Conservation (phyloP, 2,329 filamentous ascomycete species). For the Aspergillus sp. region DNA sequence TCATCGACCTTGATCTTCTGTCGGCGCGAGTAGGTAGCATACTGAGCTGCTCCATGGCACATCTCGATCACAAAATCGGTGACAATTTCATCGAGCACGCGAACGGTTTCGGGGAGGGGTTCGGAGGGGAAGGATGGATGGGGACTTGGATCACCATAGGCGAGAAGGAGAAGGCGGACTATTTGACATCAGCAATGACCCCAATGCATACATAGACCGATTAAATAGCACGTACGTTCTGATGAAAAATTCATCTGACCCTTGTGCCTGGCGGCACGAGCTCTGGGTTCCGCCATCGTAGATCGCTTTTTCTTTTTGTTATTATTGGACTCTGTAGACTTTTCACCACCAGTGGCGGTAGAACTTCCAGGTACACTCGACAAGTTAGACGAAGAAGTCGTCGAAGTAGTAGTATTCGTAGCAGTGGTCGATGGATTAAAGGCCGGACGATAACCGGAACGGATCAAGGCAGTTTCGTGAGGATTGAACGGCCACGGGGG, state of each 20-base stretch:
- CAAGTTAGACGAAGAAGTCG: no score
- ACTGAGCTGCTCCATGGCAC: conserved; percentile 81
- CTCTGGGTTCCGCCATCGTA: conserved; percentile 66
- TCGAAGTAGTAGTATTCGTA: no score
- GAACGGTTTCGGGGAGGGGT: conserved; percentile 77
- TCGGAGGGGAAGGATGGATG: conserved; percentile 64
- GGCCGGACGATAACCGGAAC: conserved; percentile 17
- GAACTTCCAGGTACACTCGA: no score
- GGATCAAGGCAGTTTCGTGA: conserved; percentile 17
- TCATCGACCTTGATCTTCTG: conserved; percentile 98
- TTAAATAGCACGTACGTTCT: conserved; percentile 54
- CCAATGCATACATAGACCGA: not conserved
- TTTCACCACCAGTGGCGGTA: no score
- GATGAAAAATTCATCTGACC: conserved; percentile 74
- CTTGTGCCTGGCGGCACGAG: conserved; percentile 73
- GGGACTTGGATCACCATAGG: conserved; percentile 41
- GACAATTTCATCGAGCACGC: conserved; percentile 87
- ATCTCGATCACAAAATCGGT: conserved; percentile 96
- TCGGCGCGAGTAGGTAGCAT: conserved; percentile 78
- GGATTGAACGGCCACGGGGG: conserved; percentile 18
- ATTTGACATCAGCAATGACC: conserved; percentile 1
- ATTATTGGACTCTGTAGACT: not conserved
- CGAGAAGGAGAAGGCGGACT: conserved; percentile 41
- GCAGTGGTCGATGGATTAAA: conserved; percentile 6
- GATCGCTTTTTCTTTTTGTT: conserved; percentile 6